Evolutionary conservation across 176 grass and related monocot genomes (phyloP).

Genomic region (Leersia perrieri): DNA sequence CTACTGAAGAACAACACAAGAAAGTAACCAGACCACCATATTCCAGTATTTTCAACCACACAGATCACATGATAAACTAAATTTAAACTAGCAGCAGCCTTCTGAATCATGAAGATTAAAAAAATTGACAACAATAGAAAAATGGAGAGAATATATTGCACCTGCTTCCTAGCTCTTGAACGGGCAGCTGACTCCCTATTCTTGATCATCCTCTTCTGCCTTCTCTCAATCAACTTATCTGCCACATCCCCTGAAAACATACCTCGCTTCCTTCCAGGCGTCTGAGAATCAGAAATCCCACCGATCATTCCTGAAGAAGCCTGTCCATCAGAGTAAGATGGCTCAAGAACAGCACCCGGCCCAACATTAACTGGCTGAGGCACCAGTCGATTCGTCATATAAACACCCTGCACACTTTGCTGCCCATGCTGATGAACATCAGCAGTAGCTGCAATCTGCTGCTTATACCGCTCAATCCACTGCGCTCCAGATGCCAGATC

Average conservation of each 20-base stretch:
- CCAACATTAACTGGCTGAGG: constrained; percentile 44
- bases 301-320: constrained; percentile 49
- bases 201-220: constrained; percentile 99
- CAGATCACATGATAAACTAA: constrained; percentile 20
- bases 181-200: constrained; percentile 96
- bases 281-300: constrained; percentile 50
- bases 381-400: constrained; percentile 24
- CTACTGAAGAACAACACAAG: neutral
- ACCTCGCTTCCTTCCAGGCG: constrained; percentile 57
- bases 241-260: constrained; percentile 42
- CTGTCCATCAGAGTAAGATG: constrained; percentile 43
- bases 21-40: neutral
- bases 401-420: constrained; percentile 30
- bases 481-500: constrained; percentile 21
- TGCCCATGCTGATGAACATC: constrained; percentile 36
- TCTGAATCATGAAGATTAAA: neutral
- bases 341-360: constrained; percentile 37
- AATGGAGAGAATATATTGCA: constrained; percentile 9
- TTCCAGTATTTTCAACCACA: constrained; percentile 7
- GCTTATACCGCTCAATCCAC: constrained; percentile 54
- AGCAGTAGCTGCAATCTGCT: constrained; percentile 28
- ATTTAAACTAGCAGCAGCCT: neutral
- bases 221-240: constrained; percentile 78
- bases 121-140: neutral
- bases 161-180: constrained; percentile 99